phyloP scores from a whole-genome alignment of 495 filamentous ascomycete genomes.

The Daldinia vernicosa region DNA sequence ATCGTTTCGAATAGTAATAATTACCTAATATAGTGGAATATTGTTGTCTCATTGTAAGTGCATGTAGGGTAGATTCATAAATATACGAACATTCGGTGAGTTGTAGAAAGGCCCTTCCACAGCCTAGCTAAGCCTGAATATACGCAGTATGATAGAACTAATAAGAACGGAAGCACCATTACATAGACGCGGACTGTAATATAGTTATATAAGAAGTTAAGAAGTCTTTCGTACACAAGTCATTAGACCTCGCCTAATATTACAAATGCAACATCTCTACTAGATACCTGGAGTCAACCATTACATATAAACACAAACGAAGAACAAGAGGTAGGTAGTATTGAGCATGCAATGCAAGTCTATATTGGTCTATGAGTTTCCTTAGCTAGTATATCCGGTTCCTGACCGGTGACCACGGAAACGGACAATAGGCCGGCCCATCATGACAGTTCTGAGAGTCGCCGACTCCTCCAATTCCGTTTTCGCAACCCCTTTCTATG shows the following conservation, averaged over 20 bases:
- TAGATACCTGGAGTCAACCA: not conserved
- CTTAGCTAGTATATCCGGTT: not conserved
- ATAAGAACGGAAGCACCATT: too few species aligned
- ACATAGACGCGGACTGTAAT: too few species aligned
- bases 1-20: too few species aligned
- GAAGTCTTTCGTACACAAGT: too few species aligned
- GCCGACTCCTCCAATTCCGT: not conserved
- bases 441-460: not conserved
- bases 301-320: not conserved
- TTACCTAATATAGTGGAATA: too few species aligned
- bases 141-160: too few species aligned
- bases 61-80: not conserved
- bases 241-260: too few species aligned
- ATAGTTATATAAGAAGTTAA: too few species aligned
- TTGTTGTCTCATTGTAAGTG: too few species aligned
- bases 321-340: not conserved
- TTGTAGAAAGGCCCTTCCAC: not conserved
- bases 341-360: not conserved
- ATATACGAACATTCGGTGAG: not conserved
- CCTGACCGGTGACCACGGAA: not conserved
- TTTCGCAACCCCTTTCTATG: not conserved
- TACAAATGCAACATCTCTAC: too few species aligned
- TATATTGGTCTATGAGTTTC: slow-evolving; percentile 8
- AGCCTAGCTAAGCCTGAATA: too few species aligned
- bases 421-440: not conserved